These are phyloP conservation scores for Metarhizium guizhouense DNA, from an alignment of 2,329 filamentous ascomycete species.

Conservation along the genomic window DNA sequence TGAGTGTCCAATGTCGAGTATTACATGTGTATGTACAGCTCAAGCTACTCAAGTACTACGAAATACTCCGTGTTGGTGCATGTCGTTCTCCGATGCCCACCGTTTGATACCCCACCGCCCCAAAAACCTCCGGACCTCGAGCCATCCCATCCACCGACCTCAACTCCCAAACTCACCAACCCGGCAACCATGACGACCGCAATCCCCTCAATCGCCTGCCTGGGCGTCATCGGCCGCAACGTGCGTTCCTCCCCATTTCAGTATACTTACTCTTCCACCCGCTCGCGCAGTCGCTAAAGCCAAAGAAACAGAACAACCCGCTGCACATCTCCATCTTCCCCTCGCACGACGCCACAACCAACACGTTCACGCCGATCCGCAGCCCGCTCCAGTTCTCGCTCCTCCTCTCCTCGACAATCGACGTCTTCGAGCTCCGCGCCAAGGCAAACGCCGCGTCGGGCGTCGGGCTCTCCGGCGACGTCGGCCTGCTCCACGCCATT, in stretches of 20 bases:
- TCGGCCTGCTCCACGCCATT: conserved; percentile 83
- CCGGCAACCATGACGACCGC: conserved; percentile 42
- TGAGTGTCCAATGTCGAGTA: too few relatives aligned
- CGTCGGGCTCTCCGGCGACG: conserved; percentile 62
- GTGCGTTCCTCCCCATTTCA: conserved; percentile 38
- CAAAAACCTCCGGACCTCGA: too few relatives aligned
- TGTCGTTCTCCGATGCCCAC: too few relatives aligned
- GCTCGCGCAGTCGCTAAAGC: background rate
- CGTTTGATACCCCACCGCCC: too few relatives aligned
- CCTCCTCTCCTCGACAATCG: conserved; percentile 80
- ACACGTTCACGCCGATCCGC: conserved; percentile 47
- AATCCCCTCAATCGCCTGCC: conserved; percentile 78
- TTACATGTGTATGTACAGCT: too few relatives aligned
- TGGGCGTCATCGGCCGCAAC: conserved; percentile 89
- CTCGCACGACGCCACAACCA: conserved; percentile 51
- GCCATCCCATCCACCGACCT: background rate
- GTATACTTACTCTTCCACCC: too few relatives aligned
- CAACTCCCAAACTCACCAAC: background rate
- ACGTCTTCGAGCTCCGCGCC: conserved; percentile 83
- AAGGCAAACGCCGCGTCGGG: conserved; percentile 51
- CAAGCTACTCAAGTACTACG: too few relatives aligned
- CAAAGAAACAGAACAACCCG: conserved; percentile 71
- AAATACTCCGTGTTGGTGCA: too few relatives aligned
- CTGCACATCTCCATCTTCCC: conserved; percentile 89
- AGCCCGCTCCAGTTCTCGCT: conserved; percentile 85